Evolutionary conservation across 164 flowering plant genomes (phyloP).

Genomic region (Berberis vulgaris): DNA sequence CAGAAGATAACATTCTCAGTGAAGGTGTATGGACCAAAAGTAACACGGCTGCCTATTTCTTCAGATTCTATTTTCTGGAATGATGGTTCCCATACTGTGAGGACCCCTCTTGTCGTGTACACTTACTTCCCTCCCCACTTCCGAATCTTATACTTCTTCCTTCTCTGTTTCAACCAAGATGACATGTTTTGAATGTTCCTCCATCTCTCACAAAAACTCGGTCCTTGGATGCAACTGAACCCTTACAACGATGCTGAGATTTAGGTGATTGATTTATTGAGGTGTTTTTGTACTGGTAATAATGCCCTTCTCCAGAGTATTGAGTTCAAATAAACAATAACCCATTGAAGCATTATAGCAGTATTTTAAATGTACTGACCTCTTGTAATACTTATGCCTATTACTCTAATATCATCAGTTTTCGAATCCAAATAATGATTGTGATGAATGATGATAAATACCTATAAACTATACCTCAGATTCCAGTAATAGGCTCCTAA

Average conservation of each 20-base stretch:
- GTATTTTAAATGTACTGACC: too few relatives aligned
- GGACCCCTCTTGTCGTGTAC: constrained; percentile 32
- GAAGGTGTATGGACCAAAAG: constrained; percentile 23
- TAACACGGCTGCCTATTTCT: constrained; percentile 21
- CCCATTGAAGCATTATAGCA: too few relatives aligned
- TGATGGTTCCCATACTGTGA: constrained; percentile 24
- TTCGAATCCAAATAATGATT: too few relatives aligned
- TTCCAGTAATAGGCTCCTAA: too few relatives aligned
- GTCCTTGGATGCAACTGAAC: constrained; percentile 6
- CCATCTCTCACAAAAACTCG: constrained; percentile 12
- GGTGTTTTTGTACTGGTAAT: background rate
- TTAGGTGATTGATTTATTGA: background rate
- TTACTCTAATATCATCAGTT: too few relatives aligned
- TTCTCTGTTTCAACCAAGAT: background rate
- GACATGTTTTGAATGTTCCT: constrained; percentile 2
- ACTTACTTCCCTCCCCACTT: constrained; percentile 8
- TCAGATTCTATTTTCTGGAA: constrained; percentile 31
- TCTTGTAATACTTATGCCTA: too few relatives aligned
- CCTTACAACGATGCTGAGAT: background rate
- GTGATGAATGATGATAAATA: too few relatives aligned
- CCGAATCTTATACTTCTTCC: background rate
- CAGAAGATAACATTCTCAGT: constrained; percentile 23
- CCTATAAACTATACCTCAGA: too few relatives aligned
- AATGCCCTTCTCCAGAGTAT: too few relatives aligned
- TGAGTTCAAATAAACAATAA: too few relatives aligned